These are phyloP conservation scores for Caloboletus firmus DNA, from an alignment of 1,284 basidiomycete genomes.

Conservation along the genomic window DNA sequence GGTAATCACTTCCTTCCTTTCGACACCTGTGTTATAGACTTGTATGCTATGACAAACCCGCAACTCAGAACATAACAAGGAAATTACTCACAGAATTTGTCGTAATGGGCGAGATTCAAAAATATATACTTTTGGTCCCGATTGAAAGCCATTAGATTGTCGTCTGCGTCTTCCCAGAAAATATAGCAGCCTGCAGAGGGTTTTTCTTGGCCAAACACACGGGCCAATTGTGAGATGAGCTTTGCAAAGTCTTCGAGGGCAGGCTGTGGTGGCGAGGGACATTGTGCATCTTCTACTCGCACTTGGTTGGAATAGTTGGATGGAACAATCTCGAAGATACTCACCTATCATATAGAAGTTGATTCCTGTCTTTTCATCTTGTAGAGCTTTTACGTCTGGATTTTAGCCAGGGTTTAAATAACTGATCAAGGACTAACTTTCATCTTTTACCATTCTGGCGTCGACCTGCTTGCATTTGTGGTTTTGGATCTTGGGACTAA, in stretches of 20 bases:
- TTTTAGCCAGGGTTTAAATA: background rate
- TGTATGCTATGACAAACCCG: background rate
- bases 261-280: background rate
- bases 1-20: background rate
- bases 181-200: constrained; percentile 14
- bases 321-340: background rate
- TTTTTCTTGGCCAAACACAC: constrained; percentile 6
- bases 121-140: constrained; percentile 17
- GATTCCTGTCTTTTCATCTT: constrained; percentile 1
- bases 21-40: background rate
- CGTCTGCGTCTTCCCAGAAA: constrained; percentile 25
- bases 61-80: too few species aligned
- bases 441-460: background rate
- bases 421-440: background rate
- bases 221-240: constrained; percentile 2
- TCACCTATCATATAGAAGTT: constrained; percentile 14
- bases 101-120: constrained; percentile 26
- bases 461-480: constrained; percentile 9
- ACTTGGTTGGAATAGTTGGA: background rate
- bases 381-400: background rate
- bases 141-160: constrained; percentile 30
- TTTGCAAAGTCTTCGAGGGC: constrained; percentile 4
- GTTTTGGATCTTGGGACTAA: background rate
- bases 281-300: background rate
- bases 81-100: constrained; percentile 3